Evolutionary conservation across 2,329 filamentous ascomycete genomes (phyloP).

Genomic region (Penicillium sp.): DNA sequence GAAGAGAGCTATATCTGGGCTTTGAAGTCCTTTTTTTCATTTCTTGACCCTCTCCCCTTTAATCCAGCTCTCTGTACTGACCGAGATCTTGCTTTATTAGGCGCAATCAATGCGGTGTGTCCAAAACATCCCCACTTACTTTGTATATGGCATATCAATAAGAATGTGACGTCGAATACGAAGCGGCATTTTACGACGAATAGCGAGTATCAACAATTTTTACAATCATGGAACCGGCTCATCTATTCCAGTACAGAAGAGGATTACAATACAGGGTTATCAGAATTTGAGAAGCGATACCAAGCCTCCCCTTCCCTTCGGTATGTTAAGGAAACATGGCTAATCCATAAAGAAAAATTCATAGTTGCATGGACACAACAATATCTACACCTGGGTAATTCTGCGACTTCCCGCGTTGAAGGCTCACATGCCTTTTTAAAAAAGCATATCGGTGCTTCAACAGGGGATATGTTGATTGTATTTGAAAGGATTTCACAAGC

Average conservation of each 20-base stretch:
- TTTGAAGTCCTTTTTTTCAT: background rate
- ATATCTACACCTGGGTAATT: constrained; percentile 6
- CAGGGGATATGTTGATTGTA: constrained; percentile 3
- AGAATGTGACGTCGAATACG: background rate
- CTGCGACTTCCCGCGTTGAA: constrained; percentile 3
- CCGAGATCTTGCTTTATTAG: constrained; percentile 3
- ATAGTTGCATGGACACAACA: constrained; percentile 3
- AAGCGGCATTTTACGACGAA: constrained; percentile 1
- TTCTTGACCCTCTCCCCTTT: background rate
- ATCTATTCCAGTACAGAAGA: constrained; percentile 2
- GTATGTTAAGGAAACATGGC: constrained; percentile 7
- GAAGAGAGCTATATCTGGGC: constrained; percentile 2
- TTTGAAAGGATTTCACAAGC: constrained; percentile 3
- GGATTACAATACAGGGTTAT: background rate
- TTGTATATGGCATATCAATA: constrained; percentile 3
- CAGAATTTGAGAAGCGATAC: background rate
- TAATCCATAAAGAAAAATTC: constrained; percentile 9
- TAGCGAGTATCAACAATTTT: constrained; percentile 1
- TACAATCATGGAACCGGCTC: constrained; percentile 1
- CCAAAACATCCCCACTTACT: background rate
- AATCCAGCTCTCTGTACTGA: background rate
- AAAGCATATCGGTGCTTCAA: constrained; percentile 3
- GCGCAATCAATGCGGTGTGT: background rate
- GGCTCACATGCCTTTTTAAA: constrained; percentile 6
- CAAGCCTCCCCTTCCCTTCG: background rate